Base-by-base conservation (phyloP, 495 filamentous ascomycete genomes). In the Hapsidospora chrysogenum region DNA sequence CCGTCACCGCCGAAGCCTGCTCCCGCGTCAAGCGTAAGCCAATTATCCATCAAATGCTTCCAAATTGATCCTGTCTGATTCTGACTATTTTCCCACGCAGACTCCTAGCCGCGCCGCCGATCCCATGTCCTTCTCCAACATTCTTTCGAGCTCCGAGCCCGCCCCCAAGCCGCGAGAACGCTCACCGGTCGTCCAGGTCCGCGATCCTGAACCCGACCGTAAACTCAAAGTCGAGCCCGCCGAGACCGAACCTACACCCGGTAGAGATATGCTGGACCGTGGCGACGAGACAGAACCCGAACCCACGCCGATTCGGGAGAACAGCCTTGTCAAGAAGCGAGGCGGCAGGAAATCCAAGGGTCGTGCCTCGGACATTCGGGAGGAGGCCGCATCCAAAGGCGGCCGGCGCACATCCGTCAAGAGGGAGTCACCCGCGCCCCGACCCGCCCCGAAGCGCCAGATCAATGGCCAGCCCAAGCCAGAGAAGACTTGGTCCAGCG, bases 111-210 rank as follows among this genome's bases (percentile, higher is more conserved):
- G 79, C 42, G 70, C 76, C 34, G 72, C 75, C 14, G 78, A 86
- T 54, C 79, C 85, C 10, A 93, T 93, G 85, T 83, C 82, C 2
- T 84, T 93, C 44, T 84, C 82, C 21, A 89, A 80, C 49, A 92
- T 93, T 37, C 70, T 93, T 23, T 85, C 83, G 1, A 76, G 67
- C 39, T 69, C 79, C 48, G 80, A 83, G 29, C 66, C 72, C 18
- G 51, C 63, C 22, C 44, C 64, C 4, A 64, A 68, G 41, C 63
- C 68, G 1, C 53, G 50, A 45, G 58, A 57, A 14, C 50, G 35
- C 34, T 61, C 46, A 31, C 18, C 57, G 61, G 29, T 43, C 52
- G 17, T 48, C 57, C 17, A 43, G 28, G 38, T 28, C 33, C 19
- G 43, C 22, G 17, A 43, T 29, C 16, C 17, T 32, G 27, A 40